Evolutionary conservation across 148 eudicot genomes (phyloP).

Genomic region (Vaccinium darrowii): DNA sequence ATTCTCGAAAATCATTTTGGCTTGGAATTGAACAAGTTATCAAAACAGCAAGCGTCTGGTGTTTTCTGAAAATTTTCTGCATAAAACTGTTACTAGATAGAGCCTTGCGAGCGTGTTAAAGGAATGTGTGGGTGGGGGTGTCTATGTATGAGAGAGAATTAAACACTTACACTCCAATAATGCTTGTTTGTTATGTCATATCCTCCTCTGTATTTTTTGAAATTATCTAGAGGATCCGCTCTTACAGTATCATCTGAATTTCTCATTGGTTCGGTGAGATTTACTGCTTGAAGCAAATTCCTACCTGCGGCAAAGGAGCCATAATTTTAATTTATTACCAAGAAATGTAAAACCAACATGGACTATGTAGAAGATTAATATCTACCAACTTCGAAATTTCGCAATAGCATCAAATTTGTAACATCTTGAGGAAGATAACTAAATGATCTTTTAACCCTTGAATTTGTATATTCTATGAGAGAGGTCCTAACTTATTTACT

Average conservation of each 20-base stretch:
- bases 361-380: not conserved
- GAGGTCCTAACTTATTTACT: not conserved
- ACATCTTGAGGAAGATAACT: not conserved
- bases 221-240: slow-evolving; percentile 56
- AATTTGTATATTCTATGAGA: not conserved
- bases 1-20: not conserved
- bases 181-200: slow-evolving; percentile 61
- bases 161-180: slow-evolving; percentile 78
- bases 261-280: not conserved
- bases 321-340: not conserved
- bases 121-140: not conserved
- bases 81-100: not conserved
- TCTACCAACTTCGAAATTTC: not conserved
- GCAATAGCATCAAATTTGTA: not conserved
- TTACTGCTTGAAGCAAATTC: slow-evolving; percentile 24
- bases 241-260: slow-evolving; percentile 45
- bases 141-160: not conserved
- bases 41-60: not conserved
- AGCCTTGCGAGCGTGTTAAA: not conserved
- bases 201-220: slow-evolving; percentile 68
- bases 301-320: slow-evolving; percentile 24
- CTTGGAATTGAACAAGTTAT: not conserved
- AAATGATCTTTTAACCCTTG: not conserved
- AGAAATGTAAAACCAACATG: not conserved
- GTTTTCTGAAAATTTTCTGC: not conserved